Conservation (phyloP, 1,284 basidiomycete species). For the Neonothopanus nambi region DNA sequence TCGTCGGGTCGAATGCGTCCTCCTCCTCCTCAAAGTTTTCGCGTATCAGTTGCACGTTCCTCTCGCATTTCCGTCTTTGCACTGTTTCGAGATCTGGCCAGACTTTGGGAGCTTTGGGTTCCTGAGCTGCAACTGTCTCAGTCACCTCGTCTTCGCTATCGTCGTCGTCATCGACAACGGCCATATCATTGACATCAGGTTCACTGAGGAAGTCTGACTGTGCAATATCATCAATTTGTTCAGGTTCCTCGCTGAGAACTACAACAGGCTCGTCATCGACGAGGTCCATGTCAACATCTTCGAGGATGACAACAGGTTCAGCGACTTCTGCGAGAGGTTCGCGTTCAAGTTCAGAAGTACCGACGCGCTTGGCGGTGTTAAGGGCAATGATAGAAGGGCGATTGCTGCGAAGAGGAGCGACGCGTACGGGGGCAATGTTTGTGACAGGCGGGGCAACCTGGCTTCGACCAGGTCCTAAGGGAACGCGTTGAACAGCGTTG, state of each 20-base stretch:
- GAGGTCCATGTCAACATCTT: slow-evolving; percentile 61
- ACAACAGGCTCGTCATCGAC: slow-evolving; percentile 37
- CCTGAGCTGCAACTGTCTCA: slow-evolving; percentile 33
- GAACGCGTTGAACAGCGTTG: slow-evolving; percentile 61
- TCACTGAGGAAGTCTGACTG: slow-evolving; percentile 43
- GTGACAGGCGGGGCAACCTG: slow-evolving; percentile 33
- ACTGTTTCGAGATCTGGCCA: slow-evolving; percentile 74
- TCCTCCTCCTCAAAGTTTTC: slow-evolving; percentile 77
- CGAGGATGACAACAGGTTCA: slow-evolving; percentile 38
- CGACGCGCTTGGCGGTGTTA: slow-evolving; percentile 37
- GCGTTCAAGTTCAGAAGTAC: slow-evolving; percentile 32
- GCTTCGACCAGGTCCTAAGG: slow-evolving; percentile 56
- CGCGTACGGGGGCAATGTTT: slow-evolving; percentile 22
- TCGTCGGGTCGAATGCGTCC: slow-evolving; percentile 89
- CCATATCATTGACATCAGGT: slow-evolving; percentile 60
- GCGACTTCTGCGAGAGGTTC: slow-evolving; percentile 20
- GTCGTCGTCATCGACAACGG: slow-evolving; percentile 47
- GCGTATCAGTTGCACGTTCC: slow-evolving; percentile 68
- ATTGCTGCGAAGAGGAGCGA: slow-evolving; percentile 32
- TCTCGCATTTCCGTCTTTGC: slow-evolving; percentile 53
- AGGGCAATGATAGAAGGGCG: slow-evolving; percentile 38
- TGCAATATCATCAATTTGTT: slow-evolving; percentile 45
- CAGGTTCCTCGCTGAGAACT: slow-evolving; percentile 36
- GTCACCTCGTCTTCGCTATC: slow-evolving; percentile 21
- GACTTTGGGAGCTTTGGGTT: slow-evolving; percentile 46